Conservation (phyloP, 331 rosid species). For the Telfairia occidentalis region DNA sequence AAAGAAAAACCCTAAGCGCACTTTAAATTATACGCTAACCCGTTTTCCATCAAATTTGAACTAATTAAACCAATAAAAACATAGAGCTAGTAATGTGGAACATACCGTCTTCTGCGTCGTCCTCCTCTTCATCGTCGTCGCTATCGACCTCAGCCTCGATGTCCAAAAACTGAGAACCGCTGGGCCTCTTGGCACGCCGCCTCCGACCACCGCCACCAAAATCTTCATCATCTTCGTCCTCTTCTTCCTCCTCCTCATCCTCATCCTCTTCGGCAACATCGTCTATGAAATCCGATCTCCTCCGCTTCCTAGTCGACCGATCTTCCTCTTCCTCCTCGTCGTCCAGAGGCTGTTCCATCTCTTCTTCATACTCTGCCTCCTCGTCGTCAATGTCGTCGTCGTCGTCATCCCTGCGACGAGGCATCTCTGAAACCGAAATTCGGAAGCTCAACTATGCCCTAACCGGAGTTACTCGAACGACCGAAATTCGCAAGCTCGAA, state of each 20-base stretch:
- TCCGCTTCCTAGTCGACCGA: conserved; percentile 46
- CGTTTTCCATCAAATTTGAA: not conserved
- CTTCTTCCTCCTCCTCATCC: conserved; percentile 69
- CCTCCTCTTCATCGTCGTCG: conserved; percentile 90
- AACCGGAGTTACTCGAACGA: not conserved
- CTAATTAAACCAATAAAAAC: not conserved
- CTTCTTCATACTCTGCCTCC: conserved; percentile 50
- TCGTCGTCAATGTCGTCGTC: conserved; percentile 53
- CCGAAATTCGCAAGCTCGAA: not conserved
- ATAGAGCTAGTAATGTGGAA: not conserved
- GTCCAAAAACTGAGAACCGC: conserved; percentile 53
- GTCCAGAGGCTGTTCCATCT: conserved; percentile 31
- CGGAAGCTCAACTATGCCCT: not conserved
- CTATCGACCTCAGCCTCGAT: conserved; percentile 58
- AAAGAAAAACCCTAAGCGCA: not conserved
- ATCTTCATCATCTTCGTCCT: conserved; percentile 42
- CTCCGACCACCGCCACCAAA: conserved; percentile 31
- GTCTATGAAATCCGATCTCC: conserved; percentile 61
- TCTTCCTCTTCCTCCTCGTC: conserved; percentile 51
- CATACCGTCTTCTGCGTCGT: conserved; percentile 83
- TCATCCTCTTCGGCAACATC: conserved; percentile 84
- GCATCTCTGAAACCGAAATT: conserved; percentile 23
- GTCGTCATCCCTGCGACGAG: conserved; percentile 33
- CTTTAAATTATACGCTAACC: not conserved
- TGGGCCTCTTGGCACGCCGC: conserved; percentile 29